Base-by-base conservation (phyloP, 345 rosid species). In the Gossypium australe region DNA sequence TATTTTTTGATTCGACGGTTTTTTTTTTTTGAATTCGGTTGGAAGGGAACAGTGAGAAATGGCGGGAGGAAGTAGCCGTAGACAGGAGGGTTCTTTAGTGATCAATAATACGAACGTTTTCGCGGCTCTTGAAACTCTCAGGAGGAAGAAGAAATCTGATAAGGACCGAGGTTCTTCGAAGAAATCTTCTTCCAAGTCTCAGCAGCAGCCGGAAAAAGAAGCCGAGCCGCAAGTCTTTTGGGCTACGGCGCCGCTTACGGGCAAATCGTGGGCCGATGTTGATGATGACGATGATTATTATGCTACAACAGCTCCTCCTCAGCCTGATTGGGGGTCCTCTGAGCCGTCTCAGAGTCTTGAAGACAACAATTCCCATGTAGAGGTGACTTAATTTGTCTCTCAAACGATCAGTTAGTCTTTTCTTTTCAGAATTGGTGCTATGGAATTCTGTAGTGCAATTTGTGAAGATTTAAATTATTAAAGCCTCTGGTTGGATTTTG, bases 241-340 rank as follows among this genome's bases (percentile, higher is more conserved):
- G 92, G 78, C 84, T 0, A 88, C 88, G 59, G 67, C 86, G 22
- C 88, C 89, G 0, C 70, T 86, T 72, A 86, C 75, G 68, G 82
- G 49, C 43, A 80, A 79, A 78, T 84, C 89, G 24, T 88, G 92
- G 92, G 92, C 88, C 7, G 92, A 88, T 79, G 80, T 88, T 3
- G 89, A 84, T 55, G 89, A 86, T 6, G 91, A 87, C 2, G 92
- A 88, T 0, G 92, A 88, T 70, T 88, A 84, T 65, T 88, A 78
- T 47, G 86, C 86, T 47, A 88, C 89, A 72, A 68, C 89, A 44
- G 89, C 84, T 43, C 89, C 91, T 41, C 84, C 75, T 8, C 76
- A 67, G 47, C 25, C 86, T 51, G 84, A 58, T 53, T 88, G 89
- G 92, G 72, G 66, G 16, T 44, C 83, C 41, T 67, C 86, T 13